These are phyloP conservation scores for Mucor indicus DNA, from an alignment of 371 early-diverging fungal species.

Conservation along the genomic window DNA sequence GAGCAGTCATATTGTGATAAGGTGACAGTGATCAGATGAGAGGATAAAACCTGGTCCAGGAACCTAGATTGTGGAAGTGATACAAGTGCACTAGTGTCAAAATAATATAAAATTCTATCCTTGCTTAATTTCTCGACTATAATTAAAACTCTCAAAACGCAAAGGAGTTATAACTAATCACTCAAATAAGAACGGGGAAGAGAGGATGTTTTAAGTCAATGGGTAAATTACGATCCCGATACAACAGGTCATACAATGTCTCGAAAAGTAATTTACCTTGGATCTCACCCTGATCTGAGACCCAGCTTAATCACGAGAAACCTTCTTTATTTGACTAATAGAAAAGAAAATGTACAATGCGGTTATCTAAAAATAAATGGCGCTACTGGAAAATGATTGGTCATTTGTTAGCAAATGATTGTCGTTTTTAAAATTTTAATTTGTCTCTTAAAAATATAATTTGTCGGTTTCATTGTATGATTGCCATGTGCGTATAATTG, in stretches of 20 bases:
- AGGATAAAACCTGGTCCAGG: constrained; percentile 12
- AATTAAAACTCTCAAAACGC: constrained; percentile 11
- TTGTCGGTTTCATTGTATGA: too few species aligned
- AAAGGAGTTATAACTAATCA: constrained; percentile 10
- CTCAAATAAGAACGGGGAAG: constrained; percentile 6
- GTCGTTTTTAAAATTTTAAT: too few species aligned
- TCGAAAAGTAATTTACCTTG: constrained; percentile 2
- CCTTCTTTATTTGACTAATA: constrained; percentile 8
- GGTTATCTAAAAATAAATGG: too few species aligned
- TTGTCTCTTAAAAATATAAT: too few species aligned
- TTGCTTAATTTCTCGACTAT: constrained; percentile 1
- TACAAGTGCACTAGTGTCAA: constrained; percentile 6
- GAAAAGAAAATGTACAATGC: too few species aligned
- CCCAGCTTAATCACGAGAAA: constrained; percentile 9
- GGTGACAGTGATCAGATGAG: constrained; percentile 11
- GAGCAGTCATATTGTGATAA: constrained; percentile 13
- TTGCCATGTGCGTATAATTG: too few species aligned
- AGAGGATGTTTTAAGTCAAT: constrained; percentile 8
- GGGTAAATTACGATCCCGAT: constrained; percentile 6
- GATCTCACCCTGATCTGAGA: constrained; percentile 3
- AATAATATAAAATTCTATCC: too few species aligned
- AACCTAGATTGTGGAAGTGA: constrained; percentile 11
- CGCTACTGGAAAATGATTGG: too few species aligned
- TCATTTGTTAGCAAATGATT: too few species aligned
- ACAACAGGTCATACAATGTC: constrained; percentile 9